Evolutionary conservation across 2,329 filamentous ascomycete genomes (phyloP).

Genomic region (Neonectria punicea): DNA sequence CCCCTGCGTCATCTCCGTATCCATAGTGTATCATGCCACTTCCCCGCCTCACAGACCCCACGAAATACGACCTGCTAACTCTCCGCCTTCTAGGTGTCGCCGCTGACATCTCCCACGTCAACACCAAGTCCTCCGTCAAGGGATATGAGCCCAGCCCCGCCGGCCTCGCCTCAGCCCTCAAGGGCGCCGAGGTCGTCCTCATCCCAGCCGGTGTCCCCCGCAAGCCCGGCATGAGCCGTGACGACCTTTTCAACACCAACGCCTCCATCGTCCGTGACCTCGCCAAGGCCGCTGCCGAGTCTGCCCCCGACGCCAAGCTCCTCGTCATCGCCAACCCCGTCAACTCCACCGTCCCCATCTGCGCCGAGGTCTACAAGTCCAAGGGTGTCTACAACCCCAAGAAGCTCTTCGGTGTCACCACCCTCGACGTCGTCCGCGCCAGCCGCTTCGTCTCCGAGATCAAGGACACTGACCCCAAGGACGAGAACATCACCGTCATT

Average conservation of each 20-base stretch:
- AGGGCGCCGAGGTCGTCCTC: conserved; percentile 91
- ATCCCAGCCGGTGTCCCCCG: conserved; percentile 98
- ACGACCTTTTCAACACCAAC: conserved; percentile 99
- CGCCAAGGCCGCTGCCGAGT: conserved; percentile 91
- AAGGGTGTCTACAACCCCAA: conserved; percentile 98
- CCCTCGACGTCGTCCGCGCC: conserved; percentile 97
- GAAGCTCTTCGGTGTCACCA: conserved; percentile 99
- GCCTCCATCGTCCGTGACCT: conserved; percentile 99
- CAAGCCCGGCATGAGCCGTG: conserved; percentile 99
- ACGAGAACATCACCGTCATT: conserved; percentile 95
- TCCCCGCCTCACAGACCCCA: conserved; percentile 20
- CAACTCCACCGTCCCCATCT: conserved; percentile 99
- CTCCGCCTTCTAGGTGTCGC: conserved; percentile 79
- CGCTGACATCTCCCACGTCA: conserved; percentile 98
- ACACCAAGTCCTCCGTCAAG: conserved; percentile 95
- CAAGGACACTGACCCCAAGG: conserved; percentile 88
- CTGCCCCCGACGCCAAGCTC: conserved; percentile 91
- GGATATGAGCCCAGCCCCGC: conserved; percentile 84
- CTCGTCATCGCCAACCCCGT: conserved; percentile 99
- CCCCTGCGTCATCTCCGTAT: conserved; percentile 1
- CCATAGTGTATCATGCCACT: conserved; percentile 28
- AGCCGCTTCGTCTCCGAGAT: conserved; percentile 97
- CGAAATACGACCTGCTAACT: conserved; percentile 29
- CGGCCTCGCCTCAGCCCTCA: conserved; percentile 82
- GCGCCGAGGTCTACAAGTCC: conserved; percentile 95